A percentile compares a stretch with the other conserved stretches of the same genome.
Conservation (phyloP, 495 filamentous ascomycete genomes). For the Symbiotaphrina buchneri region DNA sequence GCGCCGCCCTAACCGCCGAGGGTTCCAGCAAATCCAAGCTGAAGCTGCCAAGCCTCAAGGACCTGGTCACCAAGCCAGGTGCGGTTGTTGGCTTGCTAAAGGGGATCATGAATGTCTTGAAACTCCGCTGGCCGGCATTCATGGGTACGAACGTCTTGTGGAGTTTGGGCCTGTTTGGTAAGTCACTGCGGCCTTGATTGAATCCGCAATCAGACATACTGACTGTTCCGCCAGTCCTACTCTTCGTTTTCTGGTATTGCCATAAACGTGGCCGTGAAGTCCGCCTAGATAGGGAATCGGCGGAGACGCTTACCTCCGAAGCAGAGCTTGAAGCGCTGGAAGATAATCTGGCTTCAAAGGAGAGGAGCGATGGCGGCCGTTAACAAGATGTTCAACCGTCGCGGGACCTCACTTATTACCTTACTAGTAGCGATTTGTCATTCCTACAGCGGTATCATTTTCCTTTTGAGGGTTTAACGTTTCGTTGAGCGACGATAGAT, state of each 20-base stretch:
- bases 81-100: conserved; percentile 62
- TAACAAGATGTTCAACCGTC: no score
- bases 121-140: conserved; percentile 65
- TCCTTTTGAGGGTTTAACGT: no score
- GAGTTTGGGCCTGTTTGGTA: conserved; percentile 67
- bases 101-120: conserved; percentile 66
- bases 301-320: no score
- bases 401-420: no score
- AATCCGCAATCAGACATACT: not conserved
- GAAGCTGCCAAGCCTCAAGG: conserved; percentile 38
- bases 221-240: conserved; percentile 30
- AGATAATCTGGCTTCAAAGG: no score
- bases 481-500: no score
- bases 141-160: conserved; percentile 64
- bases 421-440: no score
- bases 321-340: no score
- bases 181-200: conserved; percentile 11
- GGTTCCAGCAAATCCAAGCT: conserved; percentile 18
- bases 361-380: no score
- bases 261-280: conserved; percentile 80
- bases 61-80: conserved; percentile 69
- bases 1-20: conserved; percentile 16
- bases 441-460: no score
- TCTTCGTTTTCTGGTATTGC: conserved; percentile 93
- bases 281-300: conserved; percentile 43